A percentile compares a stretch with the other conserved stretches of the same genome.
Evolutionary conservation across 495 filamentous ascomycete genomes (phyloP).

Genomic region (Pseudomonodictys pantanalensis): DNA sequence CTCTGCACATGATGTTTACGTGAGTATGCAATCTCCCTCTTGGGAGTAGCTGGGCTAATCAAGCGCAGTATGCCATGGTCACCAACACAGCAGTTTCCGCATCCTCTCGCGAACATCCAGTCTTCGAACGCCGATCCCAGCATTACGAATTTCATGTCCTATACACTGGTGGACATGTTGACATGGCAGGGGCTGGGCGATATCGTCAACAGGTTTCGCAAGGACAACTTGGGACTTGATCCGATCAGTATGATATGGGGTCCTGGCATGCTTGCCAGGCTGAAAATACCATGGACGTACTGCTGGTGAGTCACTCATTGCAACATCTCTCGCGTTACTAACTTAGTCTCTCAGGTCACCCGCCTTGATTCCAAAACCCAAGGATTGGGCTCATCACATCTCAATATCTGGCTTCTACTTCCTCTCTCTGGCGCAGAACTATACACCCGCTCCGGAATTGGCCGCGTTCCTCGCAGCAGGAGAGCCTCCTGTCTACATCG

Average conservation of each 20-base stretch:
- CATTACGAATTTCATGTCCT: slow-evolving; percentile 58
- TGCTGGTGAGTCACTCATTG: slow-evolving; percentile 46
- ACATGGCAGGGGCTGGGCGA: slow-evolving; percentile 67
- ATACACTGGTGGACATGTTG: slow-evolving; percentile 60
- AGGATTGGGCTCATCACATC: slow-evolving; percentile 60
- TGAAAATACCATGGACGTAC: slow-evolving; percentile 60
- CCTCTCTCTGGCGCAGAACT: slow-evolving; percentile 48
- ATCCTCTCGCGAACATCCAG: slow-evolving; percentile 56
- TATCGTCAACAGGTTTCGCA: slow-evolving; percentile 56
- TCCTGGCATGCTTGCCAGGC: slow-evolving; percentile 44
- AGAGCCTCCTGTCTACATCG: slow-evolving; percentile 61
- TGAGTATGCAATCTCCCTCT: slow-evolving; percentile 13
- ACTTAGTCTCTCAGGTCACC: slow-evolving; percentile 47
- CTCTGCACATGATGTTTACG: slow-evolving; percentile 66
- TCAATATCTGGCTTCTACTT: slow-evolving; percentile 64
- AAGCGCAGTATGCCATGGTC: slow-evolving; percentile 55
- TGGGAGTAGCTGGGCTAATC: neutral
- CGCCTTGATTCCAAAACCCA: slow-evolving; percentile 59
- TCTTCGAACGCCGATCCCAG: slow-evolving; percentile 46
- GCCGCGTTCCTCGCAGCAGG: slow-evolving; percentile 53
- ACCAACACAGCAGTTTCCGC: slow-evolving; percentile 54
- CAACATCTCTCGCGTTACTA: neutral
- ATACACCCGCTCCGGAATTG: slow-evolving; percentile 53
- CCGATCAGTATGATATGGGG: slow-evolving; percentile 52
- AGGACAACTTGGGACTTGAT: slow-evolving; percentile 53